Conservation (phyloP, 805 yeast genomes). For the Cyberlindnera mrakii region DNA sequence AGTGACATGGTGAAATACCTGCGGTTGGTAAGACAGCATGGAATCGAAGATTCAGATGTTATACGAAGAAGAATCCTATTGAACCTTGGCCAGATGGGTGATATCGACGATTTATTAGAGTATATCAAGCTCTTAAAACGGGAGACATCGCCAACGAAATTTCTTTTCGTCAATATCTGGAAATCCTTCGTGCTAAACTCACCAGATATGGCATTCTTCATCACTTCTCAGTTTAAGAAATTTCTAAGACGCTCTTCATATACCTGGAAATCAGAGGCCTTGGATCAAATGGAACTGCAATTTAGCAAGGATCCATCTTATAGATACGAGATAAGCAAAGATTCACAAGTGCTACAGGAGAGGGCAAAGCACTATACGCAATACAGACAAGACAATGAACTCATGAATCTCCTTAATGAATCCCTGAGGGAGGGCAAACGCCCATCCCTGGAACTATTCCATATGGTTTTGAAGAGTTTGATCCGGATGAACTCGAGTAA, state of each 20-base stretch:
- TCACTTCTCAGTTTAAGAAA: constrained; percentile 1
- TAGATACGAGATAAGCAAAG: too few species aligned
- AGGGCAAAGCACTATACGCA: too few species aligned
- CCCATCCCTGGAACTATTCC: constrained; percentile 11
- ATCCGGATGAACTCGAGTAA: constrained; percentile 9
- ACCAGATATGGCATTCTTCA: not conserved
- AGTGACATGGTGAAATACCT: constrained; percentile 8
- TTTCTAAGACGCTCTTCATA: not conserved
- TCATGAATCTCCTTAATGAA: constrained; percentile 9
- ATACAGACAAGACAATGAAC: not conserved
- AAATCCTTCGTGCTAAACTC: constrained; percentile 1
- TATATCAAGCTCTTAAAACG: not conserved
- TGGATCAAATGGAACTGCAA: not conserved
- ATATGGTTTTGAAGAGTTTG: constrained; percentile 6
- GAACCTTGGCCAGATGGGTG: constrained; percentile 1
- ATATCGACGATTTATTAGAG: not conserved
- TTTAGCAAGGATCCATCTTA: too few species aligned
- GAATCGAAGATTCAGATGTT: not conserved
- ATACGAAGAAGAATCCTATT: constrained; percentile 3
- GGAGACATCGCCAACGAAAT: not conserved
- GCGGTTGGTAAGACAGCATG: constrained; percentile 7
- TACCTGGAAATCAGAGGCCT: constrained; percentile 1
- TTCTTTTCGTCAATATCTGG: constrained; percentile 6
- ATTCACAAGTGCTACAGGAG: too few species aligned
- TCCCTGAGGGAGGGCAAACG: constrained; percentile 15